Percentiles rank a stretch among this genome's conserved stretches.
These are phyloP conservation scores for Filosporella fistucella DNA, from an alignment of 495 filamentous ascomycete species.

Conservation along the genomic window DNA sequence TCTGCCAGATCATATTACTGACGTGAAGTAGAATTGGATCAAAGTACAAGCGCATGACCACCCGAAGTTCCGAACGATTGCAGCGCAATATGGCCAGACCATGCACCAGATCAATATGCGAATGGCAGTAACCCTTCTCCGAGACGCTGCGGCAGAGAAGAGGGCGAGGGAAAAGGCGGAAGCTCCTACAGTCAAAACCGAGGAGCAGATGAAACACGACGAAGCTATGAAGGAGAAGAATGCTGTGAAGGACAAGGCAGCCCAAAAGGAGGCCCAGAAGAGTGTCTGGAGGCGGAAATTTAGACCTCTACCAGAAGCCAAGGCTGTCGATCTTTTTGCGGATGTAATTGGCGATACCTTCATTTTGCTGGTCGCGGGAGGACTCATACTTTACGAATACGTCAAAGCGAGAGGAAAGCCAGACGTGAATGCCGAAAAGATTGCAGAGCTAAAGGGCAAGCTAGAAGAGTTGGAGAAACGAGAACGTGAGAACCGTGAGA, in stretches of 20 bases:
- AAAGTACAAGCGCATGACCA: conserved; percentile 94
- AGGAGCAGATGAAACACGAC: conserved; percentile 64
- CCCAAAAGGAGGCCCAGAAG: conserved; percentile 31
- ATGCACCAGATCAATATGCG: conserved; percentile 96
- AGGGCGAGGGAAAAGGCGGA: conserved; percentile 61
- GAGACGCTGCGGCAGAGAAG: conserved; percentile 63
- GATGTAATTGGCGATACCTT: conserved; percentile 93
- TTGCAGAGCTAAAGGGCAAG: conserved; percentile 68
- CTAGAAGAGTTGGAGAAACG: conserved; percentile 51
- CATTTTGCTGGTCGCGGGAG: conserved; percentile 75
- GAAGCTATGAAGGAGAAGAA: conserved; percentile 39
- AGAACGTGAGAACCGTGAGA: conserved; percentile 61
- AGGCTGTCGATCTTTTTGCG: conserved; percentile 93
- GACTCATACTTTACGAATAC: conserved; percentile 78
- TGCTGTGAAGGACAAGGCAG: conserved; percentile 40
- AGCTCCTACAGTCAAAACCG: conserved; percentile 74
- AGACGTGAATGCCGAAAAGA: conserved; percentile 57
- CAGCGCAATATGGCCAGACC: conserved; percentile 60
- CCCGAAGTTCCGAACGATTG: conserved; percentile 79
- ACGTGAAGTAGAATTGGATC: conserved; percentile 69
- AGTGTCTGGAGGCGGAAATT: conserved; percentile 49
- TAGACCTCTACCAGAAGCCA: conserved; percentile 79
- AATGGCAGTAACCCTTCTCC: conserved; percentile 75
- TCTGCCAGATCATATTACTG: conserved; percentile 8
- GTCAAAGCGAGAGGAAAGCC: conserved; percentile 68